These are phyloP conservation scores for Boehmeria nivea DNA, from an alignment of 306 rosid species.

Conservation along the genomic window DNA sequence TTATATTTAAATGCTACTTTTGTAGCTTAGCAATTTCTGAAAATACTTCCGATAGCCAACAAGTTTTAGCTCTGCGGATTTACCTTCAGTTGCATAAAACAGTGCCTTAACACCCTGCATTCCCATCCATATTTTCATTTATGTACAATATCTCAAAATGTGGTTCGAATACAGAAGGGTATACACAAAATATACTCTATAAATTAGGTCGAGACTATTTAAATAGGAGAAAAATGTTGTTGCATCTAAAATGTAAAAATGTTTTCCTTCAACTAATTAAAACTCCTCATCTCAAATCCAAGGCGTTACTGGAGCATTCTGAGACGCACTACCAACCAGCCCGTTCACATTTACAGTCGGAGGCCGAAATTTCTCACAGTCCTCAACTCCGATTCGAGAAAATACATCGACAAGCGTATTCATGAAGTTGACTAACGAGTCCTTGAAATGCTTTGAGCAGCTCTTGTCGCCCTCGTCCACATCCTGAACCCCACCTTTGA, in stretches of 20 bases:
- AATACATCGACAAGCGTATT: conserved; percentile 44
- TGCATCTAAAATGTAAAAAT: conserved; percentile 1
- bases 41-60: too few relatives aligned
- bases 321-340: conserved; percentile 9
- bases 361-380: conserved; percentile 48
- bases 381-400: conserved; percentile 44
- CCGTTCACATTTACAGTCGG: conserved; percentile 16
- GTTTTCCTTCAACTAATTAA: too few relatives aligned
- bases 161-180: too few relatives aligned
- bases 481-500: conserved; percentile 76
- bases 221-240: too few relatives aligned
- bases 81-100: not conserved
- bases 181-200: too few relatives aligned
- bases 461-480: conserved; percentile 68
- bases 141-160: too few relatives aligned
- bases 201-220: too few relatives aligned
- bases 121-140: conserved; percentile 24
- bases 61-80: too few relatives aligned
- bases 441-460: conserved; percentile 51
- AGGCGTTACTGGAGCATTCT: conserved; percentile 28
- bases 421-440: conserved; percentile 27
- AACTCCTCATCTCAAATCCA: too few relatives aligned
- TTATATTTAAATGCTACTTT: too few relatives aligned
- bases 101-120: not conserved
- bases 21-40: too few relatives aligned